These are phyloP conservation scores for Clavariopsis aquatica DNA, from an alignment of 495 filamentous ascomycete species.

Conservation along the genomic window DNA sequence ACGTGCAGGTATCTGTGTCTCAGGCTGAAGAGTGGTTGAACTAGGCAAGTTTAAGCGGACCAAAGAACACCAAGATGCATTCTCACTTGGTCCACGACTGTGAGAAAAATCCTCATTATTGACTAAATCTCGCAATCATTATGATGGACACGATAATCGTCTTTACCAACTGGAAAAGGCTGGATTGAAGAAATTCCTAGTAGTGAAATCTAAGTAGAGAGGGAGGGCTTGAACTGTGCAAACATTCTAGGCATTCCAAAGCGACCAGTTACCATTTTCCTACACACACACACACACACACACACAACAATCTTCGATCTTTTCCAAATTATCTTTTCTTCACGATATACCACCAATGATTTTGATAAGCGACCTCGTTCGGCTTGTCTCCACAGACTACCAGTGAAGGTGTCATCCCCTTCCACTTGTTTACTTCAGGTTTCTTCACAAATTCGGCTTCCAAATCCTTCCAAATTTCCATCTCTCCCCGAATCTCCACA, in stretches of 20 bases:
- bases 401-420: slow-evolving; percentile 14
- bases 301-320: neutral
- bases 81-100: no score
- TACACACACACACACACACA: no score
- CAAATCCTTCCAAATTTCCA: slow-evolving; percentile 11
- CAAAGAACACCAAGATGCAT: no score
- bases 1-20: neutral
- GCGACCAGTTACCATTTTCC: no score
- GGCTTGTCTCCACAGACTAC: slow-evolving; percentile 12
- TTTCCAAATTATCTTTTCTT: slow-evolving; percentile 4
- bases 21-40: neutral
- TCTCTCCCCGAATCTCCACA: slow-evolving; percentile 14
- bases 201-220: no score
- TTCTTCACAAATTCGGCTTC: slow-evolving; percentile 15
- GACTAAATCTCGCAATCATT: no score
- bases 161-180: no score
- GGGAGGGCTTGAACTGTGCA: no score
- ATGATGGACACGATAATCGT: no score
- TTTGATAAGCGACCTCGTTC: slow-evolving; percentile 5
- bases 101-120: no score
- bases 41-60: neutral
- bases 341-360: slow-evolving; percentile 18
- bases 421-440: slow-evolving; percentile 17
- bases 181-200: no score
- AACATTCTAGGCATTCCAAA: no score